A percentile compares a stretch with the other conserved stretches of the same genome.
Evolutionary conservation across 2,329 filamentous ascomycete genomes (phyloP).

Genomic region (Paramyrothecium sp.): DNA sequence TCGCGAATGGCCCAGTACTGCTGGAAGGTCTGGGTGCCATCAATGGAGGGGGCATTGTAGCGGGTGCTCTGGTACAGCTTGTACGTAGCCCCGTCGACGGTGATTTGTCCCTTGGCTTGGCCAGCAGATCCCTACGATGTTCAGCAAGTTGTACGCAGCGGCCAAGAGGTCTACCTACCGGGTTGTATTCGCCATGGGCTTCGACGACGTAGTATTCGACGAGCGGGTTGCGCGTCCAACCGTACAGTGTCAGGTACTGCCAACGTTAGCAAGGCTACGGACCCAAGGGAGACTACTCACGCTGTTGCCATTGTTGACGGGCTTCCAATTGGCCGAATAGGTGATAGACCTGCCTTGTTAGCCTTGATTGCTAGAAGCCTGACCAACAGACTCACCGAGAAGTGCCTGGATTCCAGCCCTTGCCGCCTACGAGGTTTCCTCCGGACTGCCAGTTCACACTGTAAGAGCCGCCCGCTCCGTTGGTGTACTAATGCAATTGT

Average conservation of each 20-base stretch:
- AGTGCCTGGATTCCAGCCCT: slow-evolving; percentile 55
- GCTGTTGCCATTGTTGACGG: slow-evolving; percentile 25
- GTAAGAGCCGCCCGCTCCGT: slow-evolving; percentile 37
- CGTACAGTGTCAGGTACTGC: not conserved
- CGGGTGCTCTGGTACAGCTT: not conserved
- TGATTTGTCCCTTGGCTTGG: not conserved
- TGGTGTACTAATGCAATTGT: slow-evolving; percentile 27
- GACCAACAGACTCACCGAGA: slow-evolving; percentile 36
- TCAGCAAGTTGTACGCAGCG: not conserved
- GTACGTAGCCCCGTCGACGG: not conserved
- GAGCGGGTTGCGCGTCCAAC: not conserved
- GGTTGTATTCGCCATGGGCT: slow-evolving; percentile 1
- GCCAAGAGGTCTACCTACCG: slow-evolving; percentile 9
- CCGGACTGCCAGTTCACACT: slow-evolving; percentile 38
- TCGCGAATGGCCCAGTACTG: slow-evolving; percentile 44
- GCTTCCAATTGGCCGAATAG: slow-evolving; percentile 24
- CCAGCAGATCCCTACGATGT: not conserved
- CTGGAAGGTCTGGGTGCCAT: slow-evolving; percentile 1
- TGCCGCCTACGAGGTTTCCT: slow-evolving; percentile 55
- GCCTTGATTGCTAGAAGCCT: too few species aligned
- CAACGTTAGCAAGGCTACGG: not conserved
- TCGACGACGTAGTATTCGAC: slow-evolving; percentile 1
- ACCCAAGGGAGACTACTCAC: slow-evolving; percentile 1
- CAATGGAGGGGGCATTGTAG: not conserved
- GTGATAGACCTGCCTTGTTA: slow-evolving; percentile 16